Percentiles rank a stretch among this genome's conserved stretches.
phyloP scores from a whole-genome alignment of 2,329 filamentous ascomycete genomes.

The Stagonosporopsis chrysanthemi region DNA sequence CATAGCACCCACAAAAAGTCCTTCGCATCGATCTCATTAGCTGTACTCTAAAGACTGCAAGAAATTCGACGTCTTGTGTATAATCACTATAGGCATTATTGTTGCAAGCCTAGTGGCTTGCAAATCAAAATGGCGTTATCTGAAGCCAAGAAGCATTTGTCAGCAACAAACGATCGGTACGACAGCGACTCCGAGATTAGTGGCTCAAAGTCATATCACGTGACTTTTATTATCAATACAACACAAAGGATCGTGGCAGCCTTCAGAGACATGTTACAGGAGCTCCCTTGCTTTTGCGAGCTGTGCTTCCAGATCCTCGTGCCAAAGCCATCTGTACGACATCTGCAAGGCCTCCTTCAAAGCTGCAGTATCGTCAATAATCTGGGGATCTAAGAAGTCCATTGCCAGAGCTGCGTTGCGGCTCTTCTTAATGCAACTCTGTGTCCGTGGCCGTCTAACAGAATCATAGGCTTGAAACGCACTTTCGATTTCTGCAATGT shows the following conservation, averaged over 20 bases:
- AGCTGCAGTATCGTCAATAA: slow-evolving; percentile 26
- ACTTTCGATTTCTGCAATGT: slow-evolving; percentile 14
- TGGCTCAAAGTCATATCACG: background rate
- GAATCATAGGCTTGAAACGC: slow-evolving; percentile 32
- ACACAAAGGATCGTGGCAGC: background rate
- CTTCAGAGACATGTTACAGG: slow-evolving; percentile 9
- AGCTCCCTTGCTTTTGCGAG: slow-evolving; percentile 27
- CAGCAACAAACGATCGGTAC: slow-evolving; percentile 5
- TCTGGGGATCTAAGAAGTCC: slow-evolving; percentile 28
- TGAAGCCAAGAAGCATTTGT: slow-evolving; percentile 1
- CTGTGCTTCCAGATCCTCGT: slow-evolving; percentile 38
- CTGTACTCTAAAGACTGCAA: too few species aligned
- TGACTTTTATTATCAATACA: background rate
- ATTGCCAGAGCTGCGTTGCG: slow-evolving; percentile 11
- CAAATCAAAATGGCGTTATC: slow-evolving; percentile 13
- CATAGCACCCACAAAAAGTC: too few species aligned
- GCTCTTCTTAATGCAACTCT: slow-evolving; percentile 16
- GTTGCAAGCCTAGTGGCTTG: too few species aligned
- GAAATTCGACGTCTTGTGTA: too few species aligned
- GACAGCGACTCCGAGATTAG: background rate
- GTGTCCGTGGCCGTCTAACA: slow-evolving; percentile 31
- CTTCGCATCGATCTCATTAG: too few species aligned
- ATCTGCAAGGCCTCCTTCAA: slow-evolving; percentile 25
- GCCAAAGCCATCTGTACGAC: slow-evolving; percentile 38
- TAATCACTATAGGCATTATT: too few species aligned